These are phyloP conservation scores for Termitomyces sp. DNA, from an alignment of 768 basidiomycete genomes.

Conservation along the genomic window DNA sequence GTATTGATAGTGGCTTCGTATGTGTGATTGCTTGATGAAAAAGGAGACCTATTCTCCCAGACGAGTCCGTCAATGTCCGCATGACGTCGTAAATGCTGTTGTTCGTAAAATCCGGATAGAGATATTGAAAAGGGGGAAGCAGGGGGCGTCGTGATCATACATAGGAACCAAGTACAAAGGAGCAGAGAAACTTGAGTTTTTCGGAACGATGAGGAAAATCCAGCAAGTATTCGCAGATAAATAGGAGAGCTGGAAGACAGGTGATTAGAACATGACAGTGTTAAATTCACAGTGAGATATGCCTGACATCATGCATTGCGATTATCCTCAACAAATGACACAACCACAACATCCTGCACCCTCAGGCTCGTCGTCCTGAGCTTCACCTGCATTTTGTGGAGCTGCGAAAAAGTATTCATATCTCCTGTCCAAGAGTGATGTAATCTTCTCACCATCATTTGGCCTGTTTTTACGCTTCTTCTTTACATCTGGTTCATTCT, in stretches of 20 bases:
- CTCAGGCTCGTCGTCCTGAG: slow-evolving; percentile 3
- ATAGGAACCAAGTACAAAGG: not conserved
- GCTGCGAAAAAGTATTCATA: not conserved
- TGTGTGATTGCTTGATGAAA: not conserved
- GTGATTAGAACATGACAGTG: not conserved
- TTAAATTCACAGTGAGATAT: not conserved
- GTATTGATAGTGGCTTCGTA: not conserved
- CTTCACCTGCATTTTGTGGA: not conserved
- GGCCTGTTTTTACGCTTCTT: slow-evolving; percentile 42
- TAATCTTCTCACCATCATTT: slow-evolving; percentile 21
- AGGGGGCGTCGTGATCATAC: too few relatives aligned
- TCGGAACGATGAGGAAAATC: not conserved
- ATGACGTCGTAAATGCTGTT: not conserved
- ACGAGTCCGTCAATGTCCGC: not conserved
- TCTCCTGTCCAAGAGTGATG: not conserved
- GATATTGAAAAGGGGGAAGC: not conserved
- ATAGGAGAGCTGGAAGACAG: not conserved
- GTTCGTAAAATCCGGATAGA: not conserved
- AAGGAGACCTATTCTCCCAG: not conserved
- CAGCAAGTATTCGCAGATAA: not conserved
- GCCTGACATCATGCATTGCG: not conserved
- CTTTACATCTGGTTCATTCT: slow-evolving; percentile 43
- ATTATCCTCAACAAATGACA: slow-evolving; percentile 14
- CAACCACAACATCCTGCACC: slow-evolving; percentile 15
- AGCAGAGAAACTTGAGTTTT: not conserved